Evolutionary conservation across 2,329 filamentous ascomycete genomes (phyloP), one percentile per base, ranked within the genome.

Genomic region (Xylariaceae sp.): DNA sequence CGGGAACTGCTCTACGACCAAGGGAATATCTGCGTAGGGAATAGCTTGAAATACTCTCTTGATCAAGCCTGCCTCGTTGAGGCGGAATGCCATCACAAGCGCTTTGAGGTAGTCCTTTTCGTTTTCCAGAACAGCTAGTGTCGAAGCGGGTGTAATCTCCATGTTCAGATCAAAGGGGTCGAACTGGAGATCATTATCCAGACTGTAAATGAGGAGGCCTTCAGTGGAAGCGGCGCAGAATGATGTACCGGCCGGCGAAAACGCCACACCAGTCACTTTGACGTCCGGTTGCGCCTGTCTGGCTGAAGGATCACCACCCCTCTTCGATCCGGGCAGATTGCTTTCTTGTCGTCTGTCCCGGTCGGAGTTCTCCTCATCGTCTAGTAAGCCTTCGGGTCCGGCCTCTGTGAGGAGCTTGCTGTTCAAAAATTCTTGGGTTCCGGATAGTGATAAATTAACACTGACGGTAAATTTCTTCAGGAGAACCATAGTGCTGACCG

Each of bases 201-300:
- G 76, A 55, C 89, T 94, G 75, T 97, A 99, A 54, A 99, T 86
- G 39, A 99, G 77, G 11, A 99, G 76, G 14, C 94, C 94, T 71
- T 99, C 94, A 0, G 94, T 97, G 10, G 89, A 94, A 1, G 92
- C 90, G 1, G 92, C 94, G 66, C 94, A 97, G 71, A 99, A 99
- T 0, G 90, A 82, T 12, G 88, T 84, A 10, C 92, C 92, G 0
- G 90, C 87, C 0, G 94, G 92, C 0, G 91, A 87, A 68, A 99
- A 99, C 18, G 86, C 85, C 11, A 97, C 84, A 12, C 86, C 83
- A 1, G 85, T 85, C 5, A 99, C 91, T 15, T 90, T 83, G 6
- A 99, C 87, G 66, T 94, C 90, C 0, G 92, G 86, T 47, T 84
- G 76, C 48, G 82, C 84, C 60, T 82, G 90, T 54, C 94, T 81